Percentiles rank a stretch among this genome's conserved stretches.
These are phyloP conservation scores for Glycine soja DNA, from an alignment of 306 rosid species.

Conservation along the genomic window DNA sequence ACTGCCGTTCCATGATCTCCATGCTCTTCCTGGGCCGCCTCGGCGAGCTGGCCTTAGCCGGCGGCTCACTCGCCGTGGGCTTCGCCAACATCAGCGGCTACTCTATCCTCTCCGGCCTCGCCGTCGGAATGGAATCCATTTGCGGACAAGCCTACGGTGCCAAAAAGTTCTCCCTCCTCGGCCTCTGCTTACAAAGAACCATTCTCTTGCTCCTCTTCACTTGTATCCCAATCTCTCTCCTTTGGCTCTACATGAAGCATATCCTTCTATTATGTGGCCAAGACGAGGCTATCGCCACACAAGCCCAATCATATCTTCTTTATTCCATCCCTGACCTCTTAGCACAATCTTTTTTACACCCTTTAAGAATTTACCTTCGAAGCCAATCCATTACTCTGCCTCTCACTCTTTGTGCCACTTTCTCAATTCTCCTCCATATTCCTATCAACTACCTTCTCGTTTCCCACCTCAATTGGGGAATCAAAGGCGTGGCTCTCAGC, in stretches of 20 bases:
- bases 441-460: conserved; percentile 84
- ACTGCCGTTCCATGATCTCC: conserved; percentile 92
- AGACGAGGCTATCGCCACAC: conserved; percentile 68
- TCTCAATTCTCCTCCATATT: conserved; percentile 76
- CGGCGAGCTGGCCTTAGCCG: conserved; percentile 83
- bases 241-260: conserved; percentile 78
- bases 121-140: conserved; percentile 94
- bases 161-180: conserved; percentile 67
- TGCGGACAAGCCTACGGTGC: conserved; percentile 95
- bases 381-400: conserved; percentile 89
- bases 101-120: conserved; percentile 88
- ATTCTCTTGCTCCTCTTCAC: conserved; percentile 62
- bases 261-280: conserved; percentile 81
- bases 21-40: conserved; percentile 93
- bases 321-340: conserved; percentile 90
- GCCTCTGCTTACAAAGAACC: conserved; percentile 79
- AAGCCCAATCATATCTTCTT: conserved; percentile 76
- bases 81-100: conserved; percentile 94
- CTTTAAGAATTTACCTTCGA: conserved; percentile 84
- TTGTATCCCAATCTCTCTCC: conserved; percentile 78
- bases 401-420: conserved; percentile 77
- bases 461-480: conserved; percentile 64
- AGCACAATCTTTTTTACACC: conserved; percentile 82
- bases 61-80: conserved; percentile 87
- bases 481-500: conserved; percentile 77